Conservation (phyloP, 2,329 filamentous ascomycete genomes). For the Trichothecium sympodiale region DNA sequence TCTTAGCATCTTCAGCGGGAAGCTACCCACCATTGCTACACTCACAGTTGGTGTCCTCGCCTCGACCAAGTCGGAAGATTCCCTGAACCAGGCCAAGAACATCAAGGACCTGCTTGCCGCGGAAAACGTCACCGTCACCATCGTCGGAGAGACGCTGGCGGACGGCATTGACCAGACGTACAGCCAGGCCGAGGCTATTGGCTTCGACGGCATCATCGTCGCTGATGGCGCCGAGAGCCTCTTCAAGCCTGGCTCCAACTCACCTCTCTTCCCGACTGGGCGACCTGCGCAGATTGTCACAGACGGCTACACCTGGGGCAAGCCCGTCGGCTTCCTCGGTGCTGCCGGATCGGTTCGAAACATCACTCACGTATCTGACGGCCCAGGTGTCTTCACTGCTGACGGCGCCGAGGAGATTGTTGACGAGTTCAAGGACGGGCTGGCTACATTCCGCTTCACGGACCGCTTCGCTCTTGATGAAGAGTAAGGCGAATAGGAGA, state of each 20-base stretch:
- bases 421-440: conserved; percentile 39
- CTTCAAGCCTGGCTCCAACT: conserved; percentile 32
- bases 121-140: conserved; percentile 42
- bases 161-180: conserved; percentile 52
- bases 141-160: conserved; percentile 49
- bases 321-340: conserved; percentile 54
- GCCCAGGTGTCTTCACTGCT: conserved; percentile 29
- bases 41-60: conserved; percentile 54
- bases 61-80: conserved; percentile 26
- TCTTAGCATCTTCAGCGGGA: conserved; percentile 47
- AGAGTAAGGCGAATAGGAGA: no score
- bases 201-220: conserved; percentile 54
- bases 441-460: conserved; percentile 55
- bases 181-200: conserved; percentile 48
- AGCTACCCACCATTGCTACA: conserved; percentile 48
- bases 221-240: conserved; percentile 39
- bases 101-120: conserved; percentile 38
- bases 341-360: conserved; percentile 23
- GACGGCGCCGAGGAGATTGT: conserved; percentile 26
- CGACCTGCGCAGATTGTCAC: conserved; percentile 52
- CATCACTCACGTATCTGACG: conserved; percentile 30
- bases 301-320: conserved; percentile 57
- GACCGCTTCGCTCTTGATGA: conserved; percentile 50
- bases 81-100: conserved; percentile 34
- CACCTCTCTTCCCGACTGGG: conserved; percentile 50